These are phyloP conservation scores for Akanthomyces muscarius DNA, from an alignment of 2,329 filamentous ascomycete genomes.

Conservation along the genomic window DNA sequence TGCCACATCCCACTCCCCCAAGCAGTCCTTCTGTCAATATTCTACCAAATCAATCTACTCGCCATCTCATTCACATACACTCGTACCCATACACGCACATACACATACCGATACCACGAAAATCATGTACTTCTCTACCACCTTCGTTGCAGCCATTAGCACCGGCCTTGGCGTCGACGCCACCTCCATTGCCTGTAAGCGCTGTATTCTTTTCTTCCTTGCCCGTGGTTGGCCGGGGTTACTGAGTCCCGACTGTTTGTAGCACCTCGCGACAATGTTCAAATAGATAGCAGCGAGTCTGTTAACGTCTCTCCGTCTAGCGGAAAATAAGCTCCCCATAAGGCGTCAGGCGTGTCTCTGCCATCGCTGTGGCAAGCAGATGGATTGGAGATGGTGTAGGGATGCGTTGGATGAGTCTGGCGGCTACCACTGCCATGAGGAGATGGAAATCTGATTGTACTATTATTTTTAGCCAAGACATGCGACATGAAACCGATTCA, in stretches of 20 bases:
- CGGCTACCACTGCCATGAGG: neutral
- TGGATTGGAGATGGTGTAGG: neutral
- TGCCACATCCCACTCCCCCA: neutral
- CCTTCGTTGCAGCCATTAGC: constrained; percentile 9
- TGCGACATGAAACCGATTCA: neutral
- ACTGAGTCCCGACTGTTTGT: neutral
- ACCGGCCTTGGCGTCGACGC: constrained; percentile 5
- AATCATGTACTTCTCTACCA: constrained; percentile 12
- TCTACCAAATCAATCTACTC: neutral
- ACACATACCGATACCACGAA: neutral
- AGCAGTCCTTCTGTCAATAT: neutral
- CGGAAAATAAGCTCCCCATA: constrained; percentile 6
- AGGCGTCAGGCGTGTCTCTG: neutral
- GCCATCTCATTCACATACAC: neutral
- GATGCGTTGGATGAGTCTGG: neutral
- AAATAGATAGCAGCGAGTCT: constrained; percentile 1
- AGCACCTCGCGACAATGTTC: constrained; percentile 11
- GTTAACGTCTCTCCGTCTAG: neutral
- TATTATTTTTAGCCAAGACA: neutral
- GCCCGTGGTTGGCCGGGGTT: neutral
- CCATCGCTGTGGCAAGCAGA: neutral
- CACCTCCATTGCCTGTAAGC: constrained; percentile 3
- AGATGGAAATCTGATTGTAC: neutral
- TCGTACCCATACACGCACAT: neutral
- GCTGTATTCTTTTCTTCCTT: neutral